Evolutionary conservation across 2,329 filamentous ascomycete genomes (phyloP).

Genomic region (Daldinia eschscholtzii): DNA sequence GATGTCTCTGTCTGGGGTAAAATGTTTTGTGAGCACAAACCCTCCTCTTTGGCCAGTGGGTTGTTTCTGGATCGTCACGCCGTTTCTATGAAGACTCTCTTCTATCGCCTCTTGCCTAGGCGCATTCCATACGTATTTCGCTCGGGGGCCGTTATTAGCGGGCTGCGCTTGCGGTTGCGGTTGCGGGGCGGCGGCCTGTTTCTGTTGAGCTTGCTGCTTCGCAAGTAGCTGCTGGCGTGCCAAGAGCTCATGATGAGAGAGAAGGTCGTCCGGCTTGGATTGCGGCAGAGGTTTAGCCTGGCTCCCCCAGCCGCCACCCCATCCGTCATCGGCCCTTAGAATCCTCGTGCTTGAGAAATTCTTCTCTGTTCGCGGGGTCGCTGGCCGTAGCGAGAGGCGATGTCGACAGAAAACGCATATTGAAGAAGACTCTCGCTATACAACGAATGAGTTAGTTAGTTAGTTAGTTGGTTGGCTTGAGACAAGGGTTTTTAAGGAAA

Average conservation of each 20-base stretch:
- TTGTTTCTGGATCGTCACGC: conserved; percentile 15
- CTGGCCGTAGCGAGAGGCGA: conserved; percentile 43
- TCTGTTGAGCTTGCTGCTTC: conserved; percentile 27
- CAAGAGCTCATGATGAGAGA: conserved; percentile 39
- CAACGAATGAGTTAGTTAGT: conserved; percentile 23
- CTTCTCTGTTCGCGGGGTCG: conserved; percentile 31
- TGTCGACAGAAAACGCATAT: conserved; percentile 51
- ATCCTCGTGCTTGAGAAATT: conserved; percentile 40
- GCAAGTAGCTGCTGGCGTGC: conserved; percentile 45
- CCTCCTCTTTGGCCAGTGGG: not conserved
- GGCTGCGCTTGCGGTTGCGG: conserved; percentile 16
- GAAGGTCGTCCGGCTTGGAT: conserved; percentile 26
- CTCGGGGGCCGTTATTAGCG: conserved; percentile 15
- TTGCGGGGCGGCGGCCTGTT: conserved; percentile 18
- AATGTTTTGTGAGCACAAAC: not conserved
- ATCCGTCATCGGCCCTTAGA: conserved; percentile 34
- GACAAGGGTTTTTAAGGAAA: conserved; percentile 2
- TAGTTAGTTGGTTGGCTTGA: not conserved
- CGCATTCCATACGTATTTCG: conserved; percentile 40
- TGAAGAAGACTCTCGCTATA: conserved; percentile 49
- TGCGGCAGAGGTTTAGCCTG: conserved; percentile 11
- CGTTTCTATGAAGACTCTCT: conserved; percentile 36
- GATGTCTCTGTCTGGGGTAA: no score
- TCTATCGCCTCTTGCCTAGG: conserved; percentile 40
- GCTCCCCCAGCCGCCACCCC: conserved; percentile 34